phyloP scores from a whole-genome alignment of 2,329 filamentous ascomycete genomes.

The Grosmannia huntii region DNA sequence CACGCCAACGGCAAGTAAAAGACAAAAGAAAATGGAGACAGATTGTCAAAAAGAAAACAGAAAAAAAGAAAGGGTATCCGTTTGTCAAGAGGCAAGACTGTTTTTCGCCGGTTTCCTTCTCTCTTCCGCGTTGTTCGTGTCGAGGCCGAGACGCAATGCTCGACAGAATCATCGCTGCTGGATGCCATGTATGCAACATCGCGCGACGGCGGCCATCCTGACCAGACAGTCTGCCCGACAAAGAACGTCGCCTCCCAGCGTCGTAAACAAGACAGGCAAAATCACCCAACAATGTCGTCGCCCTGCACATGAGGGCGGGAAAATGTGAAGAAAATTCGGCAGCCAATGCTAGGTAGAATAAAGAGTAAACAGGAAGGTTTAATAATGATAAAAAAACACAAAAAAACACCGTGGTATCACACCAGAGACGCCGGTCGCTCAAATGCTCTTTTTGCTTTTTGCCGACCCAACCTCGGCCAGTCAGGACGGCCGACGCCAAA shows the following conservation, averaged over 20 bases:
- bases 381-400: background rate
- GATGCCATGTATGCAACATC: background rate
- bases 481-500: background rate
- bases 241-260: background rate
- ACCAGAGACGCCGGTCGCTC: slow-evolving; percentile 9
- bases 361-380: background rate
- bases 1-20: background rate
- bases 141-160: background rate
- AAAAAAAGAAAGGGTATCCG: background rate
- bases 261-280: slow-evolving; percentile 4
- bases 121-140: background rate
- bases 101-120: background rate
- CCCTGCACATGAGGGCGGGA: background rate
- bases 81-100: background rate
- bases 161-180: background rate
- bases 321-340: slow-evolving; percentile 1
- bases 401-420: slow-evolving; percentile 10
- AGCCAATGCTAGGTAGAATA: slow-evolving; percentile 1
- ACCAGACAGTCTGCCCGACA: background rate
- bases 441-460: slow-evolving; percentile 1
- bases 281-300: slow-evolving; percentile 8
- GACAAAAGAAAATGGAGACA: background rate
- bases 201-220: background rate
- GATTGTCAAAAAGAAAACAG: background rate
- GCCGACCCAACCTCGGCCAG: background rate